Evolutionary conservation across 1,284 basidiomycete genomes (phyloP).

Genomic region (Fomitopsis betulina): DNA sequence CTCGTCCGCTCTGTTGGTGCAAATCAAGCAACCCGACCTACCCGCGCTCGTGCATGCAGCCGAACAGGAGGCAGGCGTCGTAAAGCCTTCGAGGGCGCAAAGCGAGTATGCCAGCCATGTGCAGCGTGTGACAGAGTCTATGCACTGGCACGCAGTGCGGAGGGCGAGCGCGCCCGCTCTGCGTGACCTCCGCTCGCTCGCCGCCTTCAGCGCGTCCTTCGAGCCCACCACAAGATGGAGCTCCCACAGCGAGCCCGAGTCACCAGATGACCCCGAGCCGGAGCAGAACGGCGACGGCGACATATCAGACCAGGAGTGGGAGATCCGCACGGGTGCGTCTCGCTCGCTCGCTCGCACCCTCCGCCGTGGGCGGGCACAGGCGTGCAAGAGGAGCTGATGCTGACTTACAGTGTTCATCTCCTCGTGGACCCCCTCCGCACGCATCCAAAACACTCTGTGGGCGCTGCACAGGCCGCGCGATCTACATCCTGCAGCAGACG

Average conservation of each 20-base stretch:
- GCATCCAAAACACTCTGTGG: neutral
- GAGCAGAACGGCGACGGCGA: slow-evolving; percentile 9
- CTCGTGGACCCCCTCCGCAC: slow-evolving; percentile 3
- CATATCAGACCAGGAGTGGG: slow-evolving; percentile 53
- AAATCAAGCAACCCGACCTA: neutral
- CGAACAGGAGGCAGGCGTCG: neutral
- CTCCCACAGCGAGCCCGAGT: neutral
- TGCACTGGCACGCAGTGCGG: neutral
- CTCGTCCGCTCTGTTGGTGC: neutral
- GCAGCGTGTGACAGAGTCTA: neutral
- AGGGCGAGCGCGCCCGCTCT: neutral
- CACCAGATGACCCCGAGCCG: neutral
- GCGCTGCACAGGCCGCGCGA: slow-evolving; percentile 53
- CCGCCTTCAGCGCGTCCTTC: neutral
- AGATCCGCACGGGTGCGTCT: slow-evolving; percentile 56
- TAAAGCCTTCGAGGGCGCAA: neutral
- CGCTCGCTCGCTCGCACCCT: neutral
- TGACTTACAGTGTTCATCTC: slow-evolving; percentile 11
- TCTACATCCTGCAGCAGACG: slow-evolving; percentile 62
- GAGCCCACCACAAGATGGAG: neutral
- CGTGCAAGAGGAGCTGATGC: slow-evolving; percentile 27
- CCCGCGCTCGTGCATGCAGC: neutral
- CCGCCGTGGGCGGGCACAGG: neutral
- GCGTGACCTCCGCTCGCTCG: neutral
- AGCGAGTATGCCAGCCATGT: neutral